Conservation (phyloP, 2,329 filamentous ascomycete genomes). For the Calycina herbarum region DNA sequence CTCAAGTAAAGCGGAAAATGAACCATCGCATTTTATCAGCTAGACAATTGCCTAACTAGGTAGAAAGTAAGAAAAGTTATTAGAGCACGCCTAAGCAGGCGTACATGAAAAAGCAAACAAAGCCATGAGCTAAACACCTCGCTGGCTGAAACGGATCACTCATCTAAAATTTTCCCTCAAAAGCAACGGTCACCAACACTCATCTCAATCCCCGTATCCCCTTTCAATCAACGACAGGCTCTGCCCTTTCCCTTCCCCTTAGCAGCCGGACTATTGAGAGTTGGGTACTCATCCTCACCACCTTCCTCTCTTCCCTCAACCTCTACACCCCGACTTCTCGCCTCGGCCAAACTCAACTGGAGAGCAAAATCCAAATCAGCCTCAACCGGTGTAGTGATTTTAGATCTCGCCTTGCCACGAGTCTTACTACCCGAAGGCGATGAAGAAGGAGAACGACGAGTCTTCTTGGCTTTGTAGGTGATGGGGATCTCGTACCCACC, state of each 20-base stretch:
- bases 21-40: constrained; percentile 2
- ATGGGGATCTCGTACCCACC: constrained; percentile 54
- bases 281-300: constrained; percentile 42
- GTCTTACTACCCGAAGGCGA: constrained; percentile 36
- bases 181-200: not conserved
- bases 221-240: constrained; percentile 10
- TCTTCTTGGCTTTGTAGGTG: constrained; percentile 49
- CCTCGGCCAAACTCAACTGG: constrained; percentile 59
- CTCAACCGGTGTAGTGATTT: constrained; percentile 28
- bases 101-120: not conserved
- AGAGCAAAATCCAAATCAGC: constrained; percentile 62
- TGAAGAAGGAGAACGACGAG: constrained; percentile 40
- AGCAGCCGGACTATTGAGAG: constrained; percentile 31
- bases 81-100: not conserved
- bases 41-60: constrained; percentile 4
- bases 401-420: constrained; percentile 17
- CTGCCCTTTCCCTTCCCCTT: constrained; percentile 47
- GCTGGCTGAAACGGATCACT: not conserved
- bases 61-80: constrained; percentile 2
- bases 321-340: constrained; percentile 40
- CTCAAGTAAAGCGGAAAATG: not conserved
- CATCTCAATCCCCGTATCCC: not conserved
- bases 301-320: constrained; percentile 25
- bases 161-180: not conserved
- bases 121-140: not conserved